phyloP scores from a whole-genome alignment of 2,329 filamentous ascomycete species.

The Saccharata proteae region DNA sequence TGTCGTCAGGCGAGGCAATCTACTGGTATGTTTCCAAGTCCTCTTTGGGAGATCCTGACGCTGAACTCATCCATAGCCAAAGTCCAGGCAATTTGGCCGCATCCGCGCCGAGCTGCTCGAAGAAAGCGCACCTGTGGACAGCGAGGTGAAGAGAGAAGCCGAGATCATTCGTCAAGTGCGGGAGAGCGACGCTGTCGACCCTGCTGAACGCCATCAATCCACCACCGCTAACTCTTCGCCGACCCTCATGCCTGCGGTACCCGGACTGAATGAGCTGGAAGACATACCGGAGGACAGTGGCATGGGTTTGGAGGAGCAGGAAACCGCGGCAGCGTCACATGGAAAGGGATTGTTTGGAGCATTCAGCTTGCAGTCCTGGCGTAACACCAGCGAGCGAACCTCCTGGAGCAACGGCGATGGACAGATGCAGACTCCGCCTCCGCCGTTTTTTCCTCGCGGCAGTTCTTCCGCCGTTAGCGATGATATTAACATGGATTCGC shows the following conservation, averaged over 20 bases:
- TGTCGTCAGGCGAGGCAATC: slow-evolving; percentile 77
- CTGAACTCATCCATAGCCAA: slow-evolving; percentile 51
- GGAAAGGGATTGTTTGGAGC: slow-evolving; percentile 43
- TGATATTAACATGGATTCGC: slow-evolving; percentile 62
- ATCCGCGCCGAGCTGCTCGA: slow-evolving; percentile 84
- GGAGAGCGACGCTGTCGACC: slow-evolving; percentile 44
- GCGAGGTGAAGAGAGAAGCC: slow-evolving; percentile 79
- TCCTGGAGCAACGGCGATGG: slow-evolving; percentile 77
- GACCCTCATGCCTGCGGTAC: slow-evolving; percentile 44
- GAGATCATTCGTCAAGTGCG: slow-evolving; percentile 93
- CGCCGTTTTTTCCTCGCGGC: slow-evolving; percentile 44
- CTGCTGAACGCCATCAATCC: slow-evolving; percentile 14
- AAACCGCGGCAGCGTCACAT: slow-evolving; percentile 18
- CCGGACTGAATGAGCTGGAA: slow-evolving; percentile 49
- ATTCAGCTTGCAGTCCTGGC: slow-evolving; percentile 63
- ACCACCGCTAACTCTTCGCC: slow-evolving; percentile 58
- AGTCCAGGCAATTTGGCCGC: slow-evolving; percentile 89
- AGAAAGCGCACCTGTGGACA: slow-evolving; percentile 76
- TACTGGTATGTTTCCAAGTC: slow-evolving; percentile 68
- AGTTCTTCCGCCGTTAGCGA: slow-evolving; percentile 47
- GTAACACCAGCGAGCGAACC: slow-evolving; percentile 57
- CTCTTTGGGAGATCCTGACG: too few species aligned
- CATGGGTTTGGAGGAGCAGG: slow-evolving; percentile 36
- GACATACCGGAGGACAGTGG: slow-evolving; percentile 59
- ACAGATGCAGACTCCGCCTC: slow-evolving; percentile 50